phyloP scores from a whole-genome alignment of 2,329 filamentous ascomycete genomes.

The Diaporthe vaccinii region DNA sequence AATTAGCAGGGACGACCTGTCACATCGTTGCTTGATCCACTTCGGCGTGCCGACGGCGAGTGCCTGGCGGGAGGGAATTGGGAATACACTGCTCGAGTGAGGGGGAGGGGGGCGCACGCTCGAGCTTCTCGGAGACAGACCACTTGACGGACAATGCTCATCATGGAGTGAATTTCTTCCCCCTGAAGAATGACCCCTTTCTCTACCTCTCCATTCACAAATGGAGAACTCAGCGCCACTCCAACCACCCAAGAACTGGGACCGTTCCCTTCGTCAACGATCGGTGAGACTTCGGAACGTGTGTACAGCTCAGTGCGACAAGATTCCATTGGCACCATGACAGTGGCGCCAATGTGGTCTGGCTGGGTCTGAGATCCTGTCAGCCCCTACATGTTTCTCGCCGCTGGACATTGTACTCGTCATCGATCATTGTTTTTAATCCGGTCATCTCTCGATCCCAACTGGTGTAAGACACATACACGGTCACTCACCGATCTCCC shows the following conservation, averaged over 20 bases:
- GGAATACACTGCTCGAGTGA: not conserved
- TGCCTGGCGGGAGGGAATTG: not conserved
- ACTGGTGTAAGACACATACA: too few relatives aligned
- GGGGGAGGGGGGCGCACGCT: not conserved
- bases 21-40: not conserved
- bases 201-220: not conserved
- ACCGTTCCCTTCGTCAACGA: not conserved
- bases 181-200: not conserved
- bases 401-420: not conserved
- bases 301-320: not conserved
- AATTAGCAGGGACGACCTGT: conserved; percentile 6
- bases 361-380: too few relatives aligned
- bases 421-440: not conserved
- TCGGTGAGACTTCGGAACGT: not conserved
- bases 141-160: not conserved
- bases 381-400: not conserved
- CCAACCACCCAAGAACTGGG: not conserved
- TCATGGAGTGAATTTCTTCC: not conserved
- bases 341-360: not conserved
- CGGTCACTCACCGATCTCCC: too few relatives aligned
- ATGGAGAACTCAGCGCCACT: too few relatives aligned
- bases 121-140: not conserved
- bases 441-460: too few relatives aligned
- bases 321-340: too few relatives aligned
- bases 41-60: conserved; percentile 4